Percentiles rank a stretch among this genome's conserved stretches.
Conservation (phyloP, 208 protist species). For the Acanthamoeba sp. region DNA sequence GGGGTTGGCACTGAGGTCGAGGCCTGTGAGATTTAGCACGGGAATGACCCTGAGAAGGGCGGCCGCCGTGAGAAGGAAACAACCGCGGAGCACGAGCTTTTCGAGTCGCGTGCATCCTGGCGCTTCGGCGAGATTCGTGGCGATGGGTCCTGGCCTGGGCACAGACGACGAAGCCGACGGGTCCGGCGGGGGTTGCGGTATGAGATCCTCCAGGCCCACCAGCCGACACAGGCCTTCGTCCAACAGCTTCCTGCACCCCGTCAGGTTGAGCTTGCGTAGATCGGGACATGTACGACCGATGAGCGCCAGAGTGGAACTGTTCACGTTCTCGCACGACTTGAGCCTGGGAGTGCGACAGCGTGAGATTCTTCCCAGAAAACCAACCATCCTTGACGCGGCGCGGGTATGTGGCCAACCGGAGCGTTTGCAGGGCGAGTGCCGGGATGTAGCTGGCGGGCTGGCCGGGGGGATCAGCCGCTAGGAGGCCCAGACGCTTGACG, state of each 20-base stretch:
- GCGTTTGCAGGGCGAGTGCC: neutral
- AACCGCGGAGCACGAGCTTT: slow-evolving; percentile 27
- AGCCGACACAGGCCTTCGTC: neutral
- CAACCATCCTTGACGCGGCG: too few species aligned
- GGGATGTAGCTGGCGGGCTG: neutral
- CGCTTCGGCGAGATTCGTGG: neutral
- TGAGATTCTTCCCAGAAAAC: too few species aligned
- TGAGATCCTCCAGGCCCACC: neutral
- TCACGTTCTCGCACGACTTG: neutral
- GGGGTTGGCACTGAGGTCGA: neutral
- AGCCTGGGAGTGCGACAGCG: neutral
- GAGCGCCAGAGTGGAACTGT: slow-evolving; percentile 7
- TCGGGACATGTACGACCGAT: neutral
- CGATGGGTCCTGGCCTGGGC: neutral
- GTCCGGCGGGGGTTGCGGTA: neutral
- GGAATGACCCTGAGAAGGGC: neutral
- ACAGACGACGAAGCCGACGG: neutral
- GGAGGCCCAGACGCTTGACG: neutral
- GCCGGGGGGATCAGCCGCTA: neutral
- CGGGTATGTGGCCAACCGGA: neutral
- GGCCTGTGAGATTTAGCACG: neutral
- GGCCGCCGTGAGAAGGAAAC: neutral
- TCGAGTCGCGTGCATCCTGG: neutral
- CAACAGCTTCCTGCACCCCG: neutral
- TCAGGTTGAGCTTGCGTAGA: neutral